These are phyloP conservation scores for Ceratocystis ficicola DNA, from an alignment of 2,329 filamentous ascomycete species.

Conservation along the genomic window DNA sequence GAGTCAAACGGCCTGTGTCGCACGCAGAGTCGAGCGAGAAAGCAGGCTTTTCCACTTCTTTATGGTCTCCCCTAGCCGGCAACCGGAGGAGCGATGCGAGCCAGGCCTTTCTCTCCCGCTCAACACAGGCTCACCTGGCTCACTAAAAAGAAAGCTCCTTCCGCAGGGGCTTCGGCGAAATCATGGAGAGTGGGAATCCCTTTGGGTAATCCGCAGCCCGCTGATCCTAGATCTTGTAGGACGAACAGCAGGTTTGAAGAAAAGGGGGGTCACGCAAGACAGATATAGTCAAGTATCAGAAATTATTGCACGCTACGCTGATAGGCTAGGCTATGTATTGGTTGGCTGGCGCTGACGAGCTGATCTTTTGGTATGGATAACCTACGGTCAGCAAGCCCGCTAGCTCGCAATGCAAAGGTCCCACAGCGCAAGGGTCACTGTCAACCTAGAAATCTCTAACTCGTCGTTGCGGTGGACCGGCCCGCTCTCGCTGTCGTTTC, in stretches of 20 bases:
- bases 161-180: conserved; percentile 13
- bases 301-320: neutral
- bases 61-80: too few relatives aligned
- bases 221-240: neutral
- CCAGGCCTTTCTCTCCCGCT: too few relatives aligned
- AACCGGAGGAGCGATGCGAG: too few relatives aligned
- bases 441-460: neutral
- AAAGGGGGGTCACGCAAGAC: neutral
- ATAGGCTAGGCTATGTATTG: neutral
- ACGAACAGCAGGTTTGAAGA: neutral
- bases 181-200: conserved; percentile 8
- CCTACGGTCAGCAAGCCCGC: neutral
- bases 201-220: neutral
- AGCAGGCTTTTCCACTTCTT: neutral
- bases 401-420: neutral
- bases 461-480: neutral
- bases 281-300: neutral
- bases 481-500: neutral
- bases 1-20: neutral
- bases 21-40: neutral
- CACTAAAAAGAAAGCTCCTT: neutral
- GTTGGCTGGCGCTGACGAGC: neutral
- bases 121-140: neutral
- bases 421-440: neutral
- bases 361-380: neutral